Evolutionary conservation across 305 asterid species (phyloP), one percentile per base, ranked within the genome.

Genomic region (Solanum hybrid): DNA sequence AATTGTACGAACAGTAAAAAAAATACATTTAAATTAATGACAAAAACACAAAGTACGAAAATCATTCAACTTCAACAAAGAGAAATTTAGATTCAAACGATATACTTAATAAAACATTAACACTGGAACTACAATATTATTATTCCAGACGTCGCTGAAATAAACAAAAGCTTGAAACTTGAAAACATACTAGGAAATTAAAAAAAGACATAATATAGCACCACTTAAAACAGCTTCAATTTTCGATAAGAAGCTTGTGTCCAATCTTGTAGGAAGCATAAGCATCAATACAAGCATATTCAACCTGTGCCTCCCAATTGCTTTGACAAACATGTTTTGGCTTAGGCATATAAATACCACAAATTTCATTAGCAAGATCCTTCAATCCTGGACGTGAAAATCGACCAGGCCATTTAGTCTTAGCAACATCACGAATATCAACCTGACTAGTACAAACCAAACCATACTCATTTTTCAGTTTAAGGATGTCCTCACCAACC

Each of bases 261-360:
- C 96, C 97, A 87, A 95, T 94, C 95, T 92, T 94, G 90, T 90
- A 95, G 18, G 97, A 95, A 86, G 95, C 97, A 94, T 93, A 95
- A 9, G 98, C 98, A 93, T 95, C 97, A 82, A 94, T 79, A 36
- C 97, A 95, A 2, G 95, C 98, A 93, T 95, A 96, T 90, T 95
- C 94, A 76, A 95, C 89, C 20, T 95, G 96, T 7, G 37, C 26
- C 29, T 28, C 29, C 98, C 97, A 96, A 42, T 96, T 92, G 11
- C 98, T 96, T 93, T 3, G 37, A 77, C 92, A 78, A 35, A 93
- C 91, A 8, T 61, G 77, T 89, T 84, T 78, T 2, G 98, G 96
- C 79, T 95, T 95, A 89, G 26, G 22, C 97, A 95, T 92, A 3
- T 64, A 3, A 20, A 95, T 86, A 71, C 95, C 93, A 6, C 93